phyloP scores from a whole-genome alignment of 1,284 basidiomycete genomes.

The Puccinia coronata region DNA sequence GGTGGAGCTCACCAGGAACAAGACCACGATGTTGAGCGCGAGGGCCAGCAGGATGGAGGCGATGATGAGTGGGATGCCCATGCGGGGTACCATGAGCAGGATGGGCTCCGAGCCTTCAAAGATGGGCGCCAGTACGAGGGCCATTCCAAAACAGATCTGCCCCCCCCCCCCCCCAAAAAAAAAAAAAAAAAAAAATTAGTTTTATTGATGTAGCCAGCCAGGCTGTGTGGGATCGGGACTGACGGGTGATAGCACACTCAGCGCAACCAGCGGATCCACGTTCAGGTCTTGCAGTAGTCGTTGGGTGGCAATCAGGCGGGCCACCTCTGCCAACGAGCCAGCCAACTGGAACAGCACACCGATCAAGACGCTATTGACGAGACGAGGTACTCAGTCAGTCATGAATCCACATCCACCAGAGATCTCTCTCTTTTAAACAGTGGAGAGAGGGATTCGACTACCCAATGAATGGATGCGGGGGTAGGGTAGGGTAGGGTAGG shows the following conservation, averaged over 20 bases:
- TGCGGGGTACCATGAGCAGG: slow-evolving; percentile 25
- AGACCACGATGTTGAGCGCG: slow-evolving; percentile 37
- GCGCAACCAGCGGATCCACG: slow-evolving; percentile 36
- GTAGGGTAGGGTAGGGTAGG: no score
- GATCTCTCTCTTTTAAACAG: neutral
- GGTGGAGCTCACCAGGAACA: slow-evolving; percentile 42
- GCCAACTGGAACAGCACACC: slow-evolving; percentile 26
- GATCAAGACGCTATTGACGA: neutral
- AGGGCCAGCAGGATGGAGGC: slow-evolving; percentile 30
- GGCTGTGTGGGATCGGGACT: neutral
- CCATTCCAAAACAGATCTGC: slow-evolving; percentile 42
- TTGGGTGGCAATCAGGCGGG: slow-evolving; percentile 42
- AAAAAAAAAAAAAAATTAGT: neutral
- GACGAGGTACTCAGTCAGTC: neutral
- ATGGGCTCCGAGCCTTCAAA: slow-evolving; percentile 34
- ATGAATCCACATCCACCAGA: neutral
- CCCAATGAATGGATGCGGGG: neutral
- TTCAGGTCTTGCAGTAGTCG: slow-evolving; percentile 37
- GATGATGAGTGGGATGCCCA: slow-evolving; percentile 18
- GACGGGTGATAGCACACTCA: slow-evolving; percentile 36
- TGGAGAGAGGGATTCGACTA: no score
- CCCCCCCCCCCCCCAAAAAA: no score
- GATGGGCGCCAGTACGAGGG: slow-evolving; percentile 28
- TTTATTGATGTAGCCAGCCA: no score
- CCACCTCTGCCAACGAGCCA: slow-evolving; percentile 39